These are phyloP conservation scores for Mucor piriformis DNA, from an alignment of 371 early-diverging fungal species.

Conservation along the genomic window DNA sequence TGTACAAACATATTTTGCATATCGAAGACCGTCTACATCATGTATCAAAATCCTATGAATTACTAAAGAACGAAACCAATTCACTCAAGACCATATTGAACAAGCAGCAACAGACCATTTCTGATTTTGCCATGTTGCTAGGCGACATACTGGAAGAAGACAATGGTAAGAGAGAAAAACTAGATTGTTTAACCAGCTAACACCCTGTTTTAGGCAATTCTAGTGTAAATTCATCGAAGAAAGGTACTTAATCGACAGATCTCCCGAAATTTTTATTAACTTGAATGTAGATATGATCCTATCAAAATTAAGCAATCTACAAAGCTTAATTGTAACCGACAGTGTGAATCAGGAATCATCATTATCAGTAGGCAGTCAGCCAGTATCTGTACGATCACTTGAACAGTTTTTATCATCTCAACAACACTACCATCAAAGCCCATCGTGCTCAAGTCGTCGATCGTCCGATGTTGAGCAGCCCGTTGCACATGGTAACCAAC, in stretches of 20 bases:
- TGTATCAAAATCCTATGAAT: slow-evolving; percentile 21
- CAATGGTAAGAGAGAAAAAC: neutral
- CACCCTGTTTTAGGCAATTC: neutral
- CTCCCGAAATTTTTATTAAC: neutral
- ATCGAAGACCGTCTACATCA: slow-evolving; percentile 31
- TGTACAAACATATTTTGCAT: slow-evolving; percentile 25
- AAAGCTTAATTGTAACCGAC: neutral
- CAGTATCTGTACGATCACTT: neutral
- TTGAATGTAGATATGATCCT: slow-evolving; percentile 11
- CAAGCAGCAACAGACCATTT: slow-evolving; percentile 24
- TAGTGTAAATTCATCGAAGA: slow-evolving; percentile 2
- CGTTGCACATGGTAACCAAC: neutral
- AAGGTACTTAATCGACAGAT: slow-evolving; percentile 1
- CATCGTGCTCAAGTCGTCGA: neutral
- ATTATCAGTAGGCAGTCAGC: neutral
- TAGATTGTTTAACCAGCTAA: no score
- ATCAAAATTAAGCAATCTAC: slow-evolving; percentile 13
- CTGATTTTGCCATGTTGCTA: slow-evolving; percentile 12
- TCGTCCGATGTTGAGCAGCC: neutral
- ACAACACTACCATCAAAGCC: neutral
- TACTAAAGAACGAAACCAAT: slow-evolving; percentile 23
- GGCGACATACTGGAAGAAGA: slow-evolving; percentile 10
- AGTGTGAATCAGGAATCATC: neutral
- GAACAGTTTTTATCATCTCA: neutral
- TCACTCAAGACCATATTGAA: slow-evolving; percentile 9